Evolutionary conservation across 2,329 filamentous ascomycete species (phyloP), one percentile per base, ranked within the genome.

Genomic region (Cladosporium sp.): DNA sequence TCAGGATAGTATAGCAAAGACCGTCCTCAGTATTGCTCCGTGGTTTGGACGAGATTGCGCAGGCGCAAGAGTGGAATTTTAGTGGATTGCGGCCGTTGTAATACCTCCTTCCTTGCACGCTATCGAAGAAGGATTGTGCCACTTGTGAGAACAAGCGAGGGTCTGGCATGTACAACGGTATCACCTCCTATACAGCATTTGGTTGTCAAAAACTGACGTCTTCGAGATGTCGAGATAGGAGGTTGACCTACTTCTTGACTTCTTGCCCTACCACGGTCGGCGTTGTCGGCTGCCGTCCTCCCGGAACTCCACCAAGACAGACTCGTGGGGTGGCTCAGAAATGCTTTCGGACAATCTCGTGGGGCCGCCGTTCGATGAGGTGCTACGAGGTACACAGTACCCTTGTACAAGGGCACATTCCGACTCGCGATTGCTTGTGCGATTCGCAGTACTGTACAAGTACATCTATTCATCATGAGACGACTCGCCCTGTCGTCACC

Each of bases 261-360:
- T 11, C 51, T 18, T 54, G 30, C 51, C 51, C 51, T 54, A 30
- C 18, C 26, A 21, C 32, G 51, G 39, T 54, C 51, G 51, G 51
- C 5, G 51, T 54, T n/a, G 51, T 23, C 51, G 51, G 51, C 30
- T 10, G 51, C 39, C 39, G n/a, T 46, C 39, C n/a, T 23, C 7
- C 39, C 39, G 39, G n/a, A 6, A 46, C 39, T 21, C 21, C 21
- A 46, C 39, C 11, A 46, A 46, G n/a, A 46, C 39, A 32, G 30
- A 32, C n/a, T 46, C 39, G 39, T 46, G 39, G 39, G 39, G 18
- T 10, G 30, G 51, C 43, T 39, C 26, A 39, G 26, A 62, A 39
- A 62, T 34, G 46, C 59, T 30, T 53, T 48, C 59, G 59, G 59
- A 62, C 59, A 62, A 62, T 62, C 30, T 51, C 59, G 59, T 62